Evolutionary conservation across 495 filamentous ascomycete genomes (phyloP).

Genomic region (Xanthoparmelia taractica): DNA sequence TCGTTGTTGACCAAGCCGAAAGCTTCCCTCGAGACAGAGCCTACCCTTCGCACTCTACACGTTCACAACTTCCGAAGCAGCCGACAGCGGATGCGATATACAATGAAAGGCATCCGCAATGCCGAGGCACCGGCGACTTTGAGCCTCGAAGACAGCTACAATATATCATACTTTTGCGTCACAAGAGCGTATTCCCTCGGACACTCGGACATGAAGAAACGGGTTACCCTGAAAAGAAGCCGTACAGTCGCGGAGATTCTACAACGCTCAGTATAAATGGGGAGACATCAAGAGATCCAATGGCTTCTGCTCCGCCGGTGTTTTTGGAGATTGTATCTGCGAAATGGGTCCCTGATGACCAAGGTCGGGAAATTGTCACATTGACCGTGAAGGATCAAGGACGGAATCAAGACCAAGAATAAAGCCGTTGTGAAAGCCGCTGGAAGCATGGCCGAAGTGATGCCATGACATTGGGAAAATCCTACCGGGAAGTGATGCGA

Average conservation of each 20-base stretch:
- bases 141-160: conserved; percentile 10
- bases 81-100: not conserved
- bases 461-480: conserved; percentile 2
- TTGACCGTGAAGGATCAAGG: conserved; percentile 10
- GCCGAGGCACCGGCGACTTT: conserved; percentile 5
- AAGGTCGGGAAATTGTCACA: conserved; percentile 14
- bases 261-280: conserved; percentile 4
- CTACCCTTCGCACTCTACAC: conserved; percentile 5
- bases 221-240: not conserved
- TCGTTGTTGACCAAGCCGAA: conserved; percentile 1
- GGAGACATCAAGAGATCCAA: conserved; percentile 4
- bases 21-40: conserved; percentile 11
- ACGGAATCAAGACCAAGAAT: not conserved
- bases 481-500: conserved; percentile 3
- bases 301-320: not conserved
- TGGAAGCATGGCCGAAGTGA: conserved; percentile 13
- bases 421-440: conserved; percentile 7
- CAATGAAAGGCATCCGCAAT: not conserved
- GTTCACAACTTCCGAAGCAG: not conserved
- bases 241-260: not conserved
- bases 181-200: not conserved
- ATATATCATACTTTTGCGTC: conserved; percentile 11
- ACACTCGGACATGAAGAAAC: conserved; percentile 7
- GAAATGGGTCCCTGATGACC: conserved; percentile 14
- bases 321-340: conserved; percentile 11